Evolutionary conservation across 2,329 filamentous ascomycete species (phyloP).

Genomic region (Claviceps sp.): DNA sequence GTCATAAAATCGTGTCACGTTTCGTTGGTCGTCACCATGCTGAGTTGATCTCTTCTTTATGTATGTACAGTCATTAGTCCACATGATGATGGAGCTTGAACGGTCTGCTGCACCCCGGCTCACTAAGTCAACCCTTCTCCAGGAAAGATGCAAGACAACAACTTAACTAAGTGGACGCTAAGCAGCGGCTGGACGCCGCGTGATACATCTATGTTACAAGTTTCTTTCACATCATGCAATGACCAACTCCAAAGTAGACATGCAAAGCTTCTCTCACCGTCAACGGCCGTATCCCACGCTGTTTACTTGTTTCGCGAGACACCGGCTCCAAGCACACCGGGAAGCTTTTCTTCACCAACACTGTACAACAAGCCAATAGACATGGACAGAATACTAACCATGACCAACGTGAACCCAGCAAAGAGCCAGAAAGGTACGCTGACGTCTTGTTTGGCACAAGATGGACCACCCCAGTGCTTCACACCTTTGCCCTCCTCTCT

Average conservation of each 20-base stretch:
- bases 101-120: not conserved
- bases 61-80: no score
- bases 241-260: conserved; percentile 6
- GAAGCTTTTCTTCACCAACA: conserved; percentile 77
- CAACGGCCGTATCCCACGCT: not conserved
- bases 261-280: conserved; percentile 4
- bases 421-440: conserved; percentile 85
- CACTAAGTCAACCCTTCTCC: not conserved
- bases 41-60: no score
- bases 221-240: not conserved
- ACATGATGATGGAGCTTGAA: not conserved
- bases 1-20: no score
- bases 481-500: conserved; percentile 43
- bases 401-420: conserved; percentile 54
- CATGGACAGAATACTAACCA: conserved; percentile 55
- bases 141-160: not conserved
- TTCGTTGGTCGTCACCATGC: no score
- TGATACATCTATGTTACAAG: conserved; percentile 7
- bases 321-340: conserved; percentile 90
- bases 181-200: conserved; percentile 3
- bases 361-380: conserved; percentile 67
- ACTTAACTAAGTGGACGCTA: not conserved
- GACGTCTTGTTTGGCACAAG: conserved; percentile 85
- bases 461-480: conserved; percentile 68
- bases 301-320: conserved; percentile 57